Percentiles rank a stretch among this genome's conserved stretches.
These are phyloP conservation scores for Pilasporangium apinafurcum DNA, from an alignment of 352 stramenopile species.

Conservation along the genomic window DNA sequence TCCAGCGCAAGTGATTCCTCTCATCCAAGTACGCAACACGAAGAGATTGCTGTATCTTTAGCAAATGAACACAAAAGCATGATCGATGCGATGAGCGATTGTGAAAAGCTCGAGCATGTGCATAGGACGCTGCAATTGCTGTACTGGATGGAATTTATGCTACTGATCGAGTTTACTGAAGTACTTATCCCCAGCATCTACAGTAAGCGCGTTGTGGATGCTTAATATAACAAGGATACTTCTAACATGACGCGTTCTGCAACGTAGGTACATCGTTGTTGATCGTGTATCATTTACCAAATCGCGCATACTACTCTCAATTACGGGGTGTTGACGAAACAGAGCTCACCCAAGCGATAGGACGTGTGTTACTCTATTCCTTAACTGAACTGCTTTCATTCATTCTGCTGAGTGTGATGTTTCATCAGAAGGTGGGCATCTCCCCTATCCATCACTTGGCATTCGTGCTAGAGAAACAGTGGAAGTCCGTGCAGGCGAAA, in stretches of 20 bases:
- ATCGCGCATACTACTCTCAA: slow-evolving; percentile 24
- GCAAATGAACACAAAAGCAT: not conserved
- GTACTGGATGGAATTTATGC: slow-evolving; percentile 4
- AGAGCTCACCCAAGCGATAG: slow-evolving; percentile 7
- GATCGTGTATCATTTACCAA: slow-evolving; percentile 22
- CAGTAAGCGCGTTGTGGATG: too few species aligned
- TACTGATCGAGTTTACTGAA: slow-evolving; percentile 10
- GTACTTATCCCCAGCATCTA: slow-evolving; percentile 12
- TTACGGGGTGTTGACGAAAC: slow-evolving; percentile 11
- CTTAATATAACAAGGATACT: too few species aligned
- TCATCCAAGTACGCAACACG: not conserved
- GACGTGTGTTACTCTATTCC: slow-evolving; percentile 25
- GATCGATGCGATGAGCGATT: not conserved
- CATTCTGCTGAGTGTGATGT: slow-evolving; percentile 13
- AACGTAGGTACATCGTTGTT: slow-evolving; percentile 8
- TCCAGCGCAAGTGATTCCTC: too few species aligned
- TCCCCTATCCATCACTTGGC: slow-evolving; percentile 17
- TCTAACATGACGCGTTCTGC: too few species aligned
- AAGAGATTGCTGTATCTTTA: too few species aligned
- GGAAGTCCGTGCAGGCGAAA: slow-evolving; percentile 20
- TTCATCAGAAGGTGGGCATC: slow-evolving; percentile 15
- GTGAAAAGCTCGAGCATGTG: not conserved
- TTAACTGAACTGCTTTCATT: slow-evolving; percentile 30
- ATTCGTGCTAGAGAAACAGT: slow-evolving; percentile 31
- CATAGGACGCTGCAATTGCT: slow-evolving; percentile 3